Base-by-base conservation (phyloP, 2,329 filamentous ascomycete species). In the Botrytis elliptica region DNA sequence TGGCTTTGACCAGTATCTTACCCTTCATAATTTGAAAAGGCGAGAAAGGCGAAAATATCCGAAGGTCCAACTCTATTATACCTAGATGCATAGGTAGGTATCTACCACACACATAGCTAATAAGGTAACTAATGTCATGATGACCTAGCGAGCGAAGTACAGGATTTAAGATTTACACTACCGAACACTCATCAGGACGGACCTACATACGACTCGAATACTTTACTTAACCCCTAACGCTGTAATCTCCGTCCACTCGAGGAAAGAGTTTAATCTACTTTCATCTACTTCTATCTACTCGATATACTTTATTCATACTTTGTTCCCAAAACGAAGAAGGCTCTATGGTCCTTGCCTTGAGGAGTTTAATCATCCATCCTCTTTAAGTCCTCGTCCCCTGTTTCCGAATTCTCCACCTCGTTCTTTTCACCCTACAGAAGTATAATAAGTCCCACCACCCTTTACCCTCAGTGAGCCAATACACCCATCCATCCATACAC, bases 1-100 rank as follows among this genome's bases (percentile, higher is more conserved):
- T 69, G 66, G 66, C 66, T 69, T 57, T 57, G 66, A 57, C 66
- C 52, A 40, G 25, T 55, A 44, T 57, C 49, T 42, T 57, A 42
- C 65, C 65, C 65, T 68, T 52, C 36, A 18, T 40, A 22, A 40
- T 40, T 57, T 25, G n/a, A 29, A 40, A 68, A 55, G 36, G 49
- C 25, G 38, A 68, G 66, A 42, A 67, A 68, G 65, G 65, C 65
- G 36, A 57, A 49, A 49, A 49, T 22, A 40, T n/a, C 59, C 59
- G 59, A 62, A 18, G 18, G 18, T 16, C 22, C 22, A 62, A 40
- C 14, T 29, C 16, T 29, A 29, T 57, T 33, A 29, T n/a, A 33
- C 33, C 33, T 33, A 55, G n/a, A 55, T 55, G 25, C 52, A 55
- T 29, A 7, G 25, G 14, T 16, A n/a, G 22, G 49, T n/a, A 52